phyloP scores from a whole-genome alignment of 83 land plant species.

The Larix sibirica region DNA sequence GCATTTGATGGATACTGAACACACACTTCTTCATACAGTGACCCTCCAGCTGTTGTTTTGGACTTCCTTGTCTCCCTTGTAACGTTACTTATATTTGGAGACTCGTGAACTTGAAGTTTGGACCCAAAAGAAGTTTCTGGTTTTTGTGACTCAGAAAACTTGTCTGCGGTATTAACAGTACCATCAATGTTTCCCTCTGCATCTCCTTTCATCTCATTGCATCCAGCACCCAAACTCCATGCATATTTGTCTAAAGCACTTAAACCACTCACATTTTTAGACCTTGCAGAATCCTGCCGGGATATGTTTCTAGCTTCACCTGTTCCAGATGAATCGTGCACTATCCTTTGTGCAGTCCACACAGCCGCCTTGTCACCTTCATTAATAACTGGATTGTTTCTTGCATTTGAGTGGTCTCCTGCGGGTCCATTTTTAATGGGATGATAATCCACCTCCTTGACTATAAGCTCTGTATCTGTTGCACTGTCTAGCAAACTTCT shows the following conservation, averaged over 20 bases:
- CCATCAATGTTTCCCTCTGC: background rate
- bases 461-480: conserved; percentile 43
- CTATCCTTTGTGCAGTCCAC: background rate
- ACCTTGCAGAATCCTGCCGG: conserved; percentile 11
- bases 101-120: background rate
- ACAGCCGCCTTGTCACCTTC: background rate
- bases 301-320: background rate
- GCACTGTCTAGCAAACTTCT: conserved; percentile 7
- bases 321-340: background rate
- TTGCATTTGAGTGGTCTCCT: conserved; percentile 18
- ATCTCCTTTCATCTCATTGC: background rate
- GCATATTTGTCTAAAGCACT: background rate
- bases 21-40: background rate
- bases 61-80: conserved; percentile 8
- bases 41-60: background rate
- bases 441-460: conserved; percentile 56
- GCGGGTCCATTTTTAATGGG: conserved; percentile 23
- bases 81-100: background rate
- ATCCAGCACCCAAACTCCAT: conserved; percentile 2
- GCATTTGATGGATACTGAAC: background rate
- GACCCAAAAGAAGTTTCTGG: background rate
- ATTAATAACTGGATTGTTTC: background rate
- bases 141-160: conserved; percentile 1
- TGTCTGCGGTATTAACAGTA: background rate
- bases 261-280: background rate